Percentiles rank a stretch among this genome's conserved stretches.
Evolutionary conservation across 176 grass and related monocot species (phyloP).

Genomic region (Urochloa ruziziensis): DNA sequence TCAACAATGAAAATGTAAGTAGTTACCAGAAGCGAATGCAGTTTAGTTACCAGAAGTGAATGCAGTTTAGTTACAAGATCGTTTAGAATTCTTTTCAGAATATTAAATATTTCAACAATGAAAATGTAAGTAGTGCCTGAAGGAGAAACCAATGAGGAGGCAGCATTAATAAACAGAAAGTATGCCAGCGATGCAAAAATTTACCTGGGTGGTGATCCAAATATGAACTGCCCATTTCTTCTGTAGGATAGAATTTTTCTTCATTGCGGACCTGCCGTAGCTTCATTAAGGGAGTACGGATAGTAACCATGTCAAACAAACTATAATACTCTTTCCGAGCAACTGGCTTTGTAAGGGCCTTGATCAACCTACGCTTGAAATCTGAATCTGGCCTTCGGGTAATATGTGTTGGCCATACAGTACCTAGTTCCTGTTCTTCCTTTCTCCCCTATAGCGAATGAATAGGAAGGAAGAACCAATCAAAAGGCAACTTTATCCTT

Average conservation of each 20-base stretch:
- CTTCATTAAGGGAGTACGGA: slow-evolving; percentile 35
- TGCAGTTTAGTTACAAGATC: not conserved
- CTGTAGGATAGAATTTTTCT: slow-evolving; percentile 30
- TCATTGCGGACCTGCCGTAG: slow-evolving; percentile 45
- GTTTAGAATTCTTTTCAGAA: not conserved
- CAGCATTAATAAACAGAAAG: not conserved
- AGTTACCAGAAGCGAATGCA: too few relatives aligned
- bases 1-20: not conserved
- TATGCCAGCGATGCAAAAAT: not conserved
- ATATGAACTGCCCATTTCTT: slow-evolving; percentile 55
- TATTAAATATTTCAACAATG: not conserved
- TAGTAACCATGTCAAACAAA: slow-evolving; percentile 23
- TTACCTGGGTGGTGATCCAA: slow-evolving; percentile 73
- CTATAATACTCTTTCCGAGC: slow-evolving; percentile 43
- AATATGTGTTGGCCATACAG: slow-evolving; percentile 56
- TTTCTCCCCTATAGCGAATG: not conserved
- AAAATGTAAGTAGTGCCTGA: not conserved
- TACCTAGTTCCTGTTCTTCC: slow-evolving; percentile 8
- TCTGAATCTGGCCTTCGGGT: slow-evolving; percentile 47
- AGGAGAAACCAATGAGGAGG: not conserved
- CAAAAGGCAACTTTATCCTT: not conserved
- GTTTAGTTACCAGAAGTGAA: too few relatives aligned
- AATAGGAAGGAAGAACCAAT: not conserved
- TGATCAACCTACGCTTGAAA: slow-evolving; percentile 58
- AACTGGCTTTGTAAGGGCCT: slow-evolving; percentile 47